Conservation (phyloP, 192 early-diverging fungal genomes). For the Spinellus fusiger region DNA sequence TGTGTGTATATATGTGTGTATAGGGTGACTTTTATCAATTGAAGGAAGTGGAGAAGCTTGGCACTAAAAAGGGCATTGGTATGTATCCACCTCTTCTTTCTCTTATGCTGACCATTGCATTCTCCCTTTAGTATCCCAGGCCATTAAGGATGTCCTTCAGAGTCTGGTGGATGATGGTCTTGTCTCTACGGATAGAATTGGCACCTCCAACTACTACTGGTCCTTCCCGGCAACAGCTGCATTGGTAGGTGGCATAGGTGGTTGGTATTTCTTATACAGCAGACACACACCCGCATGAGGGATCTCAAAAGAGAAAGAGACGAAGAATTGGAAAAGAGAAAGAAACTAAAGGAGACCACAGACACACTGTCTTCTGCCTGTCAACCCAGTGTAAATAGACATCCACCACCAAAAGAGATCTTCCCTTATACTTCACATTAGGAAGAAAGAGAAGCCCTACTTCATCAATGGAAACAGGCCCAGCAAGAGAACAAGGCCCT, state of each 20-base stretch:
- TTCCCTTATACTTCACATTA: not conserved
- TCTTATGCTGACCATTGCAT: not conserved
- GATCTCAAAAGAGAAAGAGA: not conserved
- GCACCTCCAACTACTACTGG: slow-evolving; percentile 89
- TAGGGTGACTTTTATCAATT: slow-evolving; percentile 70
- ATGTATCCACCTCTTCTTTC: slow-evolving; percentile 1
- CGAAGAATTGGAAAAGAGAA: not conserved
- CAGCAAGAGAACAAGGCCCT: slow-evolving; percentile 37
- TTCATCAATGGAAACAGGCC: slow-evolving; percentile 38
- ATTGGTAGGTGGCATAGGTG: slow-evolving; percentile 35
- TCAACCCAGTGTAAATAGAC: not conserved
- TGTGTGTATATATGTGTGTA: not conserved
- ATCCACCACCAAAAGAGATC: not conserved
- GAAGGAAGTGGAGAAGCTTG: slow-evolving; percentile 82
- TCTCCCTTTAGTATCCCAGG: slow-evolving; percentile 55
- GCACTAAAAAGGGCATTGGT: slow-evolving; percentile 81
- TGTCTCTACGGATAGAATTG: slow-evolving; percentile 80
- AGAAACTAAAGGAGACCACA: slow-evolving; percentile 46
- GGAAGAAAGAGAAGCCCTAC: not conserved
- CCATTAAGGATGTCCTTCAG: slow-evolving; percentile 81
- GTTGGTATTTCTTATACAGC: not conserved
- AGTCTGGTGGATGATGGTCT: slow-evolving; percentile 76
- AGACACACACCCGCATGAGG: not conserved
- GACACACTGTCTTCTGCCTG: not conserved
- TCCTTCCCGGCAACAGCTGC: slow-evolving; percentile 72